A percentile compares a stretch with the other conserved stretches of the same genome.
These are phyloP conservation scores for Lolium multiflorum DNA, from an alignment of 176 grass and related monocot species.

Conservation along the genomic window DNA sequence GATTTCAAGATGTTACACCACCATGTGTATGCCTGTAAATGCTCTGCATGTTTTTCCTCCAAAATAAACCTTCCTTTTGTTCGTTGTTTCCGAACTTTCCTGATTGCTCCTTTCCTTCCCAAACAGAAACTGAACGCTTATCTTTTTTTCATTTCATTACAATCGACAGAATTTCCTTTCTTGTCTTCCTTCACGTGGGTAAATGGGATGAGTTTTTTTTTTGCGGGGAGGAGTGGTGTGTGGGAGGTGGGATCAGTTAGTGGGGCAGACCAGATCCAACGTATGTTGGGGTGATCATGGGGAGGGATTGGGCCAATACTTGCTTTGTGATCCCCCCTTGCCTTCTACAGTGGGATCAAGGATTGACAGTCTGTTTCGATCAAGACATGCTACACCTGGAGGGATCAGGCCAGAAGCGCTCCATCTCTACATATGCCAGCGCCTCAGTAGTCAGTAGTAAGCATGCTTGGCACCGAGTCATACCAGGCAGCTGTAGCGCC, in stretches of 20 bases:
- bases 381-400: background rate
- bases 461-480: background rate
- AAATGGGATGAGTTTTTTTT: background rate
- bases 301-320: background rate
- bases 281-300: background rate
- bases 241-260: background rate
- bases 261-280: background rate
- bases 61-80: conserved; percentile 3
- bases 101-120: background rate
- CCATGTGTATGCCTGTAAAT: background rate
- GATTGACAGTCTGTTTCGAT: background rate
- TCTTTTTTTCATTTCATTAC: background rate
- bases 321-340: background rate
- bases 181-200: background rate
- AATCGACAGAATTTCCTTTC: background rate
- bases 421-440: background rate
- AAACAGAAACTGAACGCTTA: background rate
- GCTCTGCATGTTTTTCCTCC: background rate
- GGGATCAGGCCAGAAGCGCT: background rate
- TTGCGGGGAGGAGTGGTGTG: background rate
- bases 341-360: background rate
- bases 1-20: background rate
- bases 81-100: background rate
- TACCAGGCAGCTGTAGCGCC: background rate
- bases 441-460: background rate